A percentile compares a stretch with the other conserved stretches of the same genome.
Evolutionary conservation across 139 green algal genomes (phyloP).

Genomic region (Coelastrella sp.): DNA sequence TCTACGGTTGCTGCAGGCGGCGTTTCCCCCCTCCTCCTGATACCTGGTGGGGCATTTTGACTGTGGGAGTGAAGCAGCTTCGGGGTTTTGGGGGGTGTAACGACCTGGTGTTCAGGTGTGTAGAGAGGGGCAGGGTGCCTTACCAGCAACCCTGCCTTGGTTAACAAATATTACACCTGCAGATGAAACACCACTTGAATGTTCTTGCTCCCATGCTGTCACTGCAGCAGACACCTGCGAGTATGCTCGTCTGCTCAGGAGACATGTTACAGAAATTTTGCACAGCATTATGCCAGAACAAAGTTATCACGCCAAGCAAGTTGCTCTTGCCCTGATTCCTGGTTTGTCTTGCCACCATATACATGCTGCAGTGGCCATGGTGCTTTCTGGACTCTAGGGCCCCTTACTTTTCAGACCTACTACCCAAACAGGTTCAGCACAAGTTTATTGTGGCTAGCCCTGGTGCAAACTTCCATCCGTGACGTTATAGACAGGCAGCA

Average conservation of each 20-base stretch:
- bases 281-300: not conserved
- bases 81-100: slow-evolving; percentile 83
- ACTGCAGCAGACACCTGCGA: too few species aligned
- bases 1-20: slow-evolving; percentile 67
- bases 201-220: too few species aligned
- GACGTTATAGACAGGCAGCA: slow-evolving; percentile 72
- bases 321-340: not conserved
- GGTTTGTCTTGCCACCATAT: not conserved
- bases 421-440: slow-evolving; percentile 52
- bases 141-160: too few species aligned
- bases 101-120: slow-evolving; percentile 79
- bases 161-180: too few species aligned
- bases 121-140: too few species aligned
- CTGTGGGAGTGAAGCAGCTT: slow-evolving; percentile 67
- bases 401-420: slow-evolving; percentile 71
- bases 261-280: not conserved
- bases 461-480: slow-evolving; percentile 63
- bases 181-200: too few species aligned
- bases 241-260: too few species aligned
- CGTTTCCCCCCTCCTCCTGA: slow-evolving; percentile 76
- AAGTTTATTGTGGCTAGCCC: slow-evolving; percentile 67
- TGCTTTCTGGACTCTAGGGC: slow-evolving; percentile 75
- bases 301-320: not conserved
- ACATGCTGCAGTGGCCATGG: slow-evolving; percentile 64
- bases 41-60: slow-evolving; percentile 62